These are phyloP conservation scores for Smittium mucronatum DNA, from an alignment of 371 early-diverging fungal species.

Conservation along the genomic window DNA sequence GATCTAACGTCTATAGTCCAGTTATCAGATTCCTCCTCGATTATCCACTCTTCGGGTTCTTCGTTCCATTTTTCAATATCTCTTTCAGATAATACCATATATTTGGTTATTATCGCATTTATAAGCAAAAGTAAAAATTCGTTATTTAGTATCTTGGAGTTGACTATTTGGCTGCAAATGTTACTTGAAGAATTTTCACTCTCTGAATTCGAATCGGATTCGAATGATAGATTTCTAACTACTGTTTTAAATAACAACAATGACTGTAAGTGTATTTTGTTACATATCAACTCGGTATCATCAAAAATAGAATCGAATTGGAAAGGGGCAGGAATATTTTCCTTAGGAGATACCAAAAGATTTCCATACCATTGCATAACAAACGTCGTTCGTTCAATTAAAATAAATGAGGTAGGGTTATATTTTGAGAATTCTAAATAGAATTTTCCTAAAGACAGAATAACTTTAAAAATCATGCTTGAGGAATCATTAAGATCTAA, in stretches of 20 bases:
- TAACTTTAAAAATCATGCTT: conserved; percentile 15
- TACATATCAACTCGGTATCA: background rate
- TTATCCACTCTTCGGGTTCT: conserved; percentile 75
- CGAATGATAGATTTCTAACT: background rate
- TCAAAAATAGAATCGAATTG: background rate
- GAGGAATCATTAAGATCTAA: background rate
- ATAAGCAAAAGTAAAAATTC: conserved; percentile 46
- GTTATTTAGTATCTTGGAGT: conserved; percentile 45
- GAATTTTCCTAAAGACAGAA: conserved; percentile 68
- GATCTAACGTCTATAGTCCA: conserved; percentile 74
- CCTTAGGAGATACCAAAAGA: conserved; percentile 21
- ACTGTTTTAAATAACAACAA: conserved; percentile 6
- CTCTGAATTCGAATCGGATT: conserved; percentile 1
- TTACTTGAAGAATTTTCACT: background rate
- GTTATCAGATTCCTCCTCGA: conserved; percentile 66
- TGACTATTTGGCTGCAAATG: background rate
- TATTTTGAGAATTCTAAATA: conserved; percentile 57
- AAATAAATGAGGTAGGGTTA: conserved; percentile 56
- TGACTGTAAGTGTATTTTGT: conserved; percentile 14
- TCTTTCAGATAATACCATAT: conserved; percentile 49
- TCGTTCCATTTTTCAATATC: conserved; percentile 73
- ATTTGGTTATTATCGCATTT: conserved; percentile 57
- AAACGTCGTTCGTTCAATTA: conserved; percentile 46
- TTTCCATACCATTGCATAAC: conserved; percentile 70
- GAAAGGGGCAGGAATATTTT: background rate